Evolutionary conservation across 352 stramenopile species (phyloP).

Genomic region (Phytophthora tentaculata): DNA sequence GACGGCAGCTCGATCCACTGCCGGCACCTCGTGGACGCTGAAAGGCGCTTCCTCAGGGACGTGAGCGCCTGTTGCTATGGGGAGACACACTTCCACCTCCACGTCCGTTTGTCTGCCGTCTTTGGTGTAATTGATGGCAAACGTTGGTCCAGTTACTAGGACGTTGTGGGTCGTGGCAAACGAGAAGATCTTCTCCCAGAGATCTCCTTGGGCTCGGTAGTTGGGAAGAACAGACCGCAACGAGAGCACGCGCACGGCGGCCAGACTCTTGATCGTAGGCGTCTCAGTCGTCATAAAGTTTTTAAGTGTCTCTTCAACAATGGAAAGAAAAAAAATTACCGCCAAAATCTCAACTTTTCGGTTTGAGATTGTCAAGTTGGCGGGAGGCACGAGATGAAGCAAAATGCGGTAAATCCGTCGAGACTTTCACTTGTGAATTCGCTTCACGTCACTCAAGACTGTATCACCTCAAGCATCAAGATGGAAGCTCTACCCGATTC

Average conservation of each 20-base stretch:
- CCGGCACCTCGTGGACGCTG: slow-evolving; percentile 28
- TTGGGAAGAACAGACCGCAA: slow-evolving; percentile 39
- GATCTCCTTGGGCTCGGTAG: slow-evolving; percentile 41
- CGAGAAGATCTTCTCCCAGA: slow-evolving; percentile 40
- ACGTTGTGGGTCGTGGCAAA: slow-evolving; percentile 34
- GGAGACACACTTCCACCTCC: slow-evolving; percentile 59
- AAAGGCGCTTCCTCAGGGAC: slow-evolving; percentile 30
- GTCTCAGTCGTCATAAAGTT: slow-evolving; percentile 3
- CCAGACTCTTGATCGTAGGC: slow-evolving; percentile 35
- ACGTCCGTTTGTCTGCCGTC: slow-evolving; percentile 50
- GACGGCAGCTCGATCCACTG: slow-evolving; percentile 32
- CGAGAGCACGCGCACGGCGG: slow-evolving; percentile 25
- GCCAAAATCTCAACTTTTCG: slow-evolving; percentile 18
- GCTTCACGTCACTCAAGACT: slow-evolving; percentile 1
- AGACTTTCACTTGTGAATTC: slow-evolving; percentile 24
- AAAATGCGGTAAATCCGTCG: not conserved
- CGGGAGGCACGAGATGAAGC: slow-evolving; percentile 6
- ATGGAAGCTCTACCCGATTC: slow-evolving; percentile 4
- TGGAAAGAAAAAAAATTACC: slow-evolving; percentile 8
- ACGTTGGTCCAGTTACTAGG: slow-evolving; percentile 27
- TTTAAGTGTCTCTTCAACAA: slow-evolving; percentile 6
- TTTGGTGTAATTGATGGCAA: slow-evolving; percentile 52
- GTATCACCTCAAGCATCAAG: not conserved
- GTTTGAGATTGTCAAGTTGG: slow-evolving; percentile 11
- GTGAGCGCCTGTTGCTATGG: slow-evolving; percentile 30